Percentiles rank a stretch among this genome's conserved stretches.
phyloP scores from a whole-genome alignment of 2,329 filamentous ascomycete species.

The Trichocomaceae sp. region DNA sequence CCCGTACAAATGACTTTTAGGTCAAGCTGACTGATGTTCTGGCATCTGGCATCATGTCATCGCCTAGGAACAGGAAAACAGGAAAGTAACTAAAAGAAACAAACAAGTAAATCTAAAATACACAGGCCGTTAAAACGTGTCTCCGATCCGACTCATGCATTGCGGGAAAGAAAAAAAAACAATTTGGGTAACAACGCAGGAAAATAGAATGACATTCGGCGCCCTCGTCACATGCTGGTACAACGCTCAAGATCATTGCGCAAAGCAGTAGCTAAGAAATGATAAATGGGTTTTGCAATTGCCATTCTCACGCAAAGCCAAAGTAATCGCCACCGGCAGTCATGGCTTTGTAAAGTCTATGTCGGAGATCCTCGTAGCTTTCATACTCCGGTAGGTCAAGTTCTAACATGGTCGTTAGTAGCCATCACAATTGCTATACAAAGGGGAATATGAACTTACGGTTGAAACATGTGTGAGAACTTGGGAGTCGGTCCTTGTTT shows the following conservation, averaged over 20 bases:
- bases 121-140: constrained; percentile 11
- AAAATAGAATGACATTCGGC: constrained; percentile 5
- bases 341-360: constrained; percentile 88
- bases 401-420: constrained; percentile 49
- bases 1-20: constrained; percentile 5
- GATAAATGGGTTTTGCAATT: neutral
- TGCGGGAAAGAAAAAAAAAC: neutral
- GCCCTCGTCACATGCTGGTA: constrained; percentile 29
- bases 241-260: constrained; percentile 16
- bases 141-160: constrained; percentile 1
- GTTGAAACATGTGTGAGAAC: constrained; percentile 98
- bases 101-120: constrained; percentile 10
- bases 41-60: constrained; percentile 16
- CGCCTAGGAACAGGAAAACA: constrained; percentile 10
- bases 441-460: constrained; percentile 59
- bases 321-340: constrained; percentile 97
- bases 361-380: constrained; percentile 81
- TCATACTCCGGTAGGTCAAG: constrained; percentile 98
- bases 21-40: constrained; percentile 14
- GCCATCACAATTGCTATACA: constrained; percentile 13
- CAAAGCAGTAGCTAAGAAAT: constrained; percentile 5
- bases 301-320: constrained; percentile 70
- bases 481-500: constrained; percentile 89
- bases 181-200: neutral
- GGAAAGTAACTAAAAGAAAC: too few species aligned